These are phyloP conservation scores for Fusarium gaditjirri DNA, from an alignment of 2,329 filamentous ascomycete species.

Conservation along the genomic window DNA sequence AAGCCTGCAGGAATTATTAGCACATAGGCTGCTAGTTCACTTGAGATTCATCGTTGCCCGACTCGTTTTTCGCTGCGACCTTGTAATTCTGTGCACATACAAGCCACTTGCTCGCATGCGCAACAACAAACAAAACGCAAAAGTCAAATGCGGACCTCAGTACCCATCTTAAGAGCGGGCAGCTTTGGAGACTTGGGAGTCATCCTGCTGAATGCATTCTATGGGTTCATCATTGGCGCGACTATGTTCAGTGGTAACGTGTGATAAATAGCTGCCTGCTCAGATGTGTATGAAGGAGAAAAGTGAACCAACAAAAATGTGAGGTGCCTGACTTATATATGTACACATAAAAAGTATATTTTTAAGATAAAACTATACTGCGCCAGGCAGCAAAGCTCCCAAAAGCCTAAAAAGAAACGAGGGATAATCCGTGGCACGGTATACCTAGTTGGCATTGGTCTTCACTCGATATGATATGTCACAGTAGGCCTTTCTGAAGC, in stretches of 20 bases:
- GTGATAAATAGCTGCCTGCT: not conserved
- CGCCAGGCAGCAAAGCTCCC: not conserved
- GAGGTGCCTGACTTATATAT: not conserved
- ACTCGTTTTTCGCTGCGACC: not conserved
- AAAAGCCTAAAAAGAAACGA: not conserved
- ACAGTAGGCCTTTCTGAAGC: not conserved
- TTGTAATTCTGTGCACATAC: not conserved
- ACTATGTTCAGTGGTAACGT: not conserved
- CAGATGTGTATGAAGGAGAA: not conserved
- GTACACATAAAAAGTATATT: not conserved
- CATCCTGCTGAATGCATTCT: not conserved
- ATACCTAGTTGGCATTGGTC: not conserved
- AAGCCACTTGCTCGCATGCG: not conserved
- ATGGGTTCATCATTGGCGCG: conserved; percentile 1
- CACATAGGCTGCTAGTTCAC: not conserved
- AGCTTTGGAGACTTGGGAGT: not conserved
- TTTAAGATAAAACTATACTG: not conserved
- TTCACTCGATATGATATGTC: not conserved
- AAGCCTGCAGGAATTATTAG: too few relatives aligned
- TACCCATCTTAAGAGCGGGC: not conserved
- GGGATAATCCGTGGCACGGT: not conserved
- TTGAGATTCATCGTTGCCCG: not conserved
- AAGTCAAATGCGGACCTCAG: not conserved
- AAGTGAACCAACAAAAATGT: not conserved
- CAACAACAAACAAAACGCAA: not conserved